Evolutionary conservation across 768 basidiomycete genomes (phyloP), one percentile per base, ranked within the genome.

Genomic region (Boletus subparvulus): DNA sequence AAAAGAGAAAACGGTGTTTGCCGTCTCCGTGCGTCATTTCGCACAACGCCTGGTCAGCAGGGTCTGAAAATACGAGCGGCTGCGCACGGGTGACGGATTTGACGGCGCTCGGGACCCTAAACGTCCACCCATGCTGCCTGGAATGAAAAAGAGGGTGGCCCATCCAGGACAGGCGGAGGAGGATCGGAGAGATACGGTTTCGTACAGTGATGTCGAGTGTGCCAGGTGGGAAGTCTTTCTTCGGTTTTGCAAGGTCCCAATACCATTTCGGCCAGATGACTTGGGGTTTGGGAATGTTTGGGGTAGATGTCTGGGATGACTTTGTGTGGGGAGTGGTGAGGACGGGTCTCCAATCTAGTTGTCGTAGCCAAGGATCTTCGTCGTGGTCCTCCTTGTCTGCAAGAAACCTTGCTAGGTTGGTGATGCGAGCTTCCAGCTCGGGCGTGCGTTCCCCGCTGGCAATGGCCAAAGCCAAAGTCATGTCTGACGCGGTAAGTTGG

Each of bases 251-350:
- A 4, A 92, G 82, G 26, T 98, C 94, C 90, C 88, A 94, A 67
- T 92, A 99, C 97, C 97, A 98, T 69, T 92, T 90, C 1, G 95
- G 96, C 94, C 95, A 98, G n/a, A 77, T 52, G 0, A 86, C 79
- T 12, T 78, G 78, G 4, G 75, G 74, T 61, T 76, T 77, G 1
- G 64, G 48, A 46, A 50, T 37, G 65, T 76, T 56, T 21, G 64
- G 53, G 19, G 50, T 21, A 36, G 50, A 19, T 26, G 47, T 19
- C 26, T 21, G 41, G 19, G 50, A 45, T 19, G 49, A 21, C 33
- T 49, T 50, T n/a, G 43, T n/a, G 35, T 28, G 47, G 14, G 55
- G 46, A 30, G 39, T 50, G n/a, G 45, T 53, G 8, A 36, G 30
- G 24, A 74, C 72, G 12, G 65, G 65, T 21, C 69, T 80, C 92